A percentile compares a stretch with the other conserved stretches of the same genome.
Evolutionary conservation across 495 filamentous ascomycete species (phyloP).

Genomic region (Aspergillus biplanus): DNA sequence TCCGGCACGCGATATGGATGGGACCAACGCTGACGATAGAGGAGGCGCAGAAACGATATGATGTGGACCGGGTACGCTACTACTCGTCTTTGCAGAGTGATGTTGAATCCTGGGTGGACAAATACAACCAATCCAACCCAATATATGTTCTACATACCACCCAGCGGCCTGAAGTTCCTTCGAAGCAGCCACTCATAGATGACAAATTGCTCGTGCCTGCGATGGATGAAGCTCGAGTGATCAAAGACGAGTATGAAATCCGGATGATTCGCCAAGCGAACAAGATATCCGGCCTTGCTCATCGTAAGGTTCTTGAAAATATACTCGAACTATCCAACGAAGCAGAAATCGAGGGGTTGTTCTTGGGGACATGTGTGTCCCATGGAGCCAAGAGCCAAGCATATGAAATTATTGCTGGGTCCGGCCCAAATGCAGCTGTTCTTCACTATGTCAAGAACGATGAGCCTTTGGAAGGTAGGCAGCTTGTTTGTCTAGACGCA

Average conservation of each 20-base stretch:
- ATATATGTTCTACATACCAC: conserved; percentile 45
- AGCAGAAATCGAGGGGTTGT: conserved; percentile 78
- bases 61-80: conserved; percentile 77
- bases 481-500: conserved; percentile 82
- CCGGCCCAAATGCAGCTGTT: conserved; percentile 75
- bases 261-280: conserved; percentile 78
- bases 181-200: conserved; percentile 53
- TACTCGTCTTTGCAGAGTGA: conserved; percentile 65
- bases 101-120: conserved; percentile 61
- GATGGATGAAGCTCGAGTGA: conserved; percentile 71
- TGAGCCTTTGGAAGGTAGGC: conserved; percentile 63
- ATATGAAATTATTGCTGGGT: conserved; percentile 84
- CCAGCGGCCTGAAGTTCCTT: conserved; percentile 49
- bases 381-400: conserved; percentile 76
- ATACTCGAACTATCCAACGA: conserved; percentile 71
- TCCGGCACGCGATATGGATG: conserved; percentile 88
- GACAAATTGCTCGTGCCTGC: conserved; percentile 57
- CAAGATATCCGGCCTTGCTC: conserved; percentile 71
- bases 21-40: conserved; percentile 79
- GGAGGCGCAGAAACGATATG: conserved; percentile 72
- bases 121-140: conserved; percentile 48
- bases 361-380: conserved; percentile 69
- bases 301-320: conserved; percentile 64
- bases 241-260: conserved; percentile 84
- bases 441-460: conserved; percentile 88